These are phyloP conservation scores for Heterobasidion parviporum DNA, from an alignment of 1,284 basidiomycete genomes.

Conservation along the genomic window DNA sequence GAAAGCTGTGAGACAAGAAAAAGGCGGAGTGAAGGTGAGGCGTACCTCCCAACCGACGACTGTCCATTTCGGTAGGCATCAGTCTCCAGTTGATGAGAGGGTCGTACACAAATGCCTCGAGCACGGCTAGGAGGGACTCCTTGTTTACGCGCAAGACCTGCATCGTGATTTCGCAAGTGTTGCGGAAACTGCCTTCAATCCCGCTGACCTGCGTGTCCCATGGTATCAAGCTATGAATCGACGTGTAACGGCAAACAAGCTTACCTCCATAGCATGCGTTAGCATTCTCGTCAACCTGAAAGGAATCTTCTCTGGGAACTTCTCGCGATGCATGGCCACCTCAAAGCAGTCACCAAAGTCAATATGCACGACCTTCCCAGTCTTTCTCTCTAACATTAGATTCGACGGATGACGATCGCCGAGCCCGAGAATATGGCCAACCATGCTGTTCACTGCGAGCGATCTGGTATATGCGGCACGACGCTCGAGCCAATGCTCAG, in stretches of 20 bases:
- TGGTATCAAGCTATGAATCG: background rate
- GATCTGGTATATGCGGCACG: constrained; percentile 96
- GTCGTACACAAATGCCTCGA: constrained; percentile 93
- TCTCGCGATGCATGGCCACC: constrained; percentile 92
- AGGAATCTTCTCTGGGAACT: constrained; percentile 98
- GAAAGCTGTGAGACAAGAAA: background rate
- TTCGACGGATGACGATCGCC: constrained; percentile 99
- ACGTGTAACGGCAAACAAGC: constrained; percentile 17
- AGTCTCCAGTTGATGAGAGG: constrained; percentile 85
- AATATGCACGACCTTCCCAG: constrained; percentile 90
- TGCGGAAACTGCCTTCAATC: constrained; percentile 95
- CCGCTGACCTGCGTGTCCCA: constrained; percentile 69
- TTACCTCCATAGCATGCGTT: constrained; percentile 97
- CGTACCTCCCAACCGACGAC: constrained; percentile 53
- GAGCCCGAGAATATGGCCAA: constrained; percentile 94
- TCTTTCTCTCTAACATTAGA: constrained; percentile 85
- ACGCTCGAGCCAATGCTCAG: constrained; percentile 97
- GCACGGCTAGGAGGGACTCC: constrained; percentile 94
- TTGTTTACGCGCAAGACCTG: constrained; percentile 93
- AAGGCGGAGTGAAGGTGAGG: background rate
- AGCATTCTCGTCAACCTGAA: constrained; percentile 98
- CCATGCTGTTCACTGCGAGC: constrained; percentile 94
- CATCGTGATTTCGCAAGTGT: constrained; percentile 97
- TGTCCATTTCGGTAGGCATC: constrained; percentile 68
- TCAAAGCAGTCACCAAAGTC: constrained; percentile 97